Evolutionary conservation across 768 basidiomycete genomes (phyloP).

Genomic region (Lentinus brumalis): DNA sequence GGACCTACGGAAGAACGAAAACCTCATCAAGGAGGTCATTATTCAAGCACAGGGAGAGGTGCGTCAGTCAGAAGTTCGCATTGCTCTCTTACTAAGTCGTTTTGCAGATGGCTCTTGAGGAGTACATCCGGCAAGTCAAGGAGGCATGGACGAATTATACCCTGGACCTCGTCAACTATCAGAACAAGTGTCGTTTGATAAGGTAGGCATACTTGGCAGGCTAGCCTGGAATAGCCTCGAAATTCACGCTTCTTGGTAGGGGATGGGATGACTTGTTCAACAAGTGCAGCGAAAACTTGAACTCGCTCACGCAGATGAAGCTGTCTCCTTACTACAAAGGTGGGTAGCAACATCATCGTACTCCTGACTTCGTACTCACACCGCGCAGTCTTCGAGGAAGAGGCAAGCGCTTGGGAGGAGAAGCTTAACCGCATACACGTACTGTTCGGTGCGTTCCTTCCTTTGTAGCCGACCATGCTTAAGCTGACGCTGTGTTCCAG

Average conservation of each 20-base stretch:
- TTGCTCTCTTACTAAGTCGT: conserved; percentile 1
- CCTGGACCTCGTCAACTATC: conserved; percentile 95
- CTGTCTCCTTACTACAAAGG: conserved; percentile 98
- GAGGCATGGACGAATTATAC: conserved; percentile 97
- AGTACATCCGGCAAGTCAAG: conserved; percentile 94
- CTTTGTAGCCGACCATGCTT: neutral
- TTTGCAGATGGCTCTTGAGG: conserved; percentile 88
- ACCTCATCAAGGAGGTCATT: conserved; percentile 90
- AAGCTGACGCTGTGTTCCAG: conserved; percentile 39
- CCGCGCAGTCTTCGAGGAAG: conserved; percentile 80
- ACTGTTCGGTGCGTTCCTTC: conserved; percentile 69
- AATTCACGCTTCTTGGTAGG: conserved; percentile 39
- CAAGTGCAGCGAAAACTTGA: conserved; percentile 96
- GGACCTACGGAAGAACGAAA: conserved; percentile 93
- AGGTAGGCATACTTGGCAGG: conserved; percentile 45
- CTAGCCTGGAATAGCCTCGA: neutral
- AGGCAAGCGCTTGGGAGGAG: conserved; percentile 91
- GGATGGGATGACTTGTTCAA: conserved; percentile 97
- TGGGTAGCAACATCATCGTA: conserved; percentile 33
- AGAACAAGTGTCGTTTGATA: conserved; percentile 97
- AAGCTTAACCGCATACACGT: conserved; percentile 96
- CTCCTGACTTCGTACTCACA: neutral
- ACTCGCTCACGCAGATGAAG: conserved; percentile 96
- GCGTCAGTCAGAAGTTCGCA: conserved; percentile 19
- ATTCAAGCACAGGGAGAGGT: conserved; percentile 98